Conservation (phyloP, 306 rosid species). For the Prunus padus region DNA sequence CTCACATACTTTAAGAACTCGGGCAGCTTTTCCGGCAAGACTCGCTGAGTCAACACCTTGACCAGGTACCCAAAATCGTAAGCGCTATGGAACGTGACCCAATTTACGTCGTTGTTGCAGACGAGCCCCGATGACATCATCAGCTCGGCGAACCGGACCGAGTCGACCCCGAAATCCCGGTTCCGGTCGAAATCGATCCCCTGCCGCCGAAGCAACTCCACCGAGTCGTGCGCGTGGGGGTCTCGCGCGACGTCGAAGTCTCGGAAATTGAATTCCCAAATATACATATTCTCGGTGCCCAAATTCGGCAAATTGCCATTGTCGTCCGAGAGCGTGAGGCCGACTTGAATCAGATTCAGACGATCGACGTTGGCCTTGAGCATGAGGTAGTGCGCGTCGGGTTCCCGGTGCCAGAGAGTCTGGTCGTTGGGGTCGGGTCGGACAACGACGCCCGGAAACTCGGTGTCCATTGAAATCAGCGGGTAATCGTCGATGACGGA, state of each 20-base stretch:
- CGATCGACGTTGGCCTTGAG: constrained; percentile 81
- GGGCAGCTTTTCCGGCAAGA: constrained; percentile 39
- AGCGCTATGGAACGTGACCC: constrained; percentile 70
- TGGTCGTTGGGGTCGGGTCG: constrained; percentile 35
- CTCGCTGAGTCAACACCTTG: constrained; percentile 46
- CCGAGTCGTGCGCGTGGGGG: constrained; percentile 51
- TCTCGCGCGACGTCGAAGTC: constrained; percentile 65
- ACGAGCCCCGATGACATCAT: constrained; percentile 78
- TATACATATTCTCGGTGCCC: constrained; percentile 30
- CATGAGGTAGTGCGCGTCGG: constrained; percentile 33
- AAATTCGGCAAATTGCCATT: constrained; percentile 54
- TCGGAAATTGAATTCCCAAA: constrained; percentile 69
- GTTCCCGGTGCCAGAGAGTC: background rate
- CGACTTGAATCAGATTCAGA: constrained; percentile 65
- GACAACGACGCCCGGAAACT: constrained; percentile 71
- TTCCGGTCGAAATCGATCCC: constrained; percentile 65
- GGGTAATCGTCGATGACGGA: constrained; percentile 41
- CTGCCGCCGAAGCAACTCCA: constrained; percentile 52
- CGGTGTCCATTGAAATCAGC: constrained; percentile 68
- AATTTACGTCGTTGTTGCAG: constrained; percentile 41
- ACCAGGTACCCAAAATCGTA: constrained; percentile 75
- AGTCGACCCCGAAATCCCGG: constrained; percentile 38
- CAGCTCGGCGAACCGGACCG: constrained; percentile 49
- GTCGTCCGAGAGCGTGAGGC: constrained; percentile 50
- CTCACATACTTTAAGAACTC: constrained; percentile 38